Evolutionary conservation across 257 asterid genomes (phyloP), one percentile per base, ranked within the genome.

Genomic region (Avicennia marina): DNA sequence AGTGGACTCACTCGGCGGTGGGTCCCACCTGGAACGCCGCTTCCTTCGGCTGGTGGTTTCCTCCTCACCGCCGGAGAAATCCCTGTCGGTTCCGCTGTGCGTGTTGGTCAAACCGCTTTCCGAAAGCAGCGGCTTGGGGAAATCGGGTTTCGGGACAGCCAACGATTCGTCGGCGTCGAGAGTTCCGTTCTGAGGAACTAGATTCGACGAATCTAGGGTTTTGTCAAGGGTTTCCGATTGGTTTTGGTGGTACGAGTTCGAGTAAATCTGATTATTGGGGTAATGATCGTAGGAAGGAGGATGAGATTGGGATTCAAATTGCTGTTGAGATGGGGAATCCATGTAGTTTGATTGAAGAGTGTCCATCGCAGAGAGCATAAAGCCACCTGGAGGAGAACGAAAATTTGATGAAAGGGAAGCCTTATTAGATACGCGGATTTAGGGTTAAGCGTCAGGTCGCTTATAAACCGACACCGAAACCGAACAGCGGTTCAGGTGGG

Each of bases 11-110:
- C 69, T 69, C 12, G 96, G 90, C 10, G 84, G 95, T 7, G 96
- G 96, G 40, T 85, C 96, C 96, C 98, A 87, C 53, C 95, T 63
- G 32, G 95, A 87, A 40, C 94, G 72, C 9, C 96, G 79, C 44
- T 74, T 71, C 59, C 87, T 67, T 33, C 94, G 74, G 74, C 95
- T 85, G 55, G 77, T 73, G 0, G 95, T 76, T 63, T 90, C 98
- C 74, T 90, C 96, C 72, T 90, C 98, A 2, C 96, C 94, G 32
- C 90, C 98, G 1, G 97, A 90, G 56, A 65, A 66, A 49, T 87
- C 97, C 82, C 58, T 82, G 20, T 87, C 96, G 63, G 89, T 67
- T 38, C 94, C 89, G 71, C 97, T 81, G 62, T 69, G 77, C 32
- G 89, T 84, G 68, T 70, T 81, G 16, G 94, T 75, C 62, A 81